These are phyloP conservation scores for Colletotrichum plurivorum DNA, from an alignment of 2,329 filamentous ascomycete species.

Conservation along the genomic window DNA sequence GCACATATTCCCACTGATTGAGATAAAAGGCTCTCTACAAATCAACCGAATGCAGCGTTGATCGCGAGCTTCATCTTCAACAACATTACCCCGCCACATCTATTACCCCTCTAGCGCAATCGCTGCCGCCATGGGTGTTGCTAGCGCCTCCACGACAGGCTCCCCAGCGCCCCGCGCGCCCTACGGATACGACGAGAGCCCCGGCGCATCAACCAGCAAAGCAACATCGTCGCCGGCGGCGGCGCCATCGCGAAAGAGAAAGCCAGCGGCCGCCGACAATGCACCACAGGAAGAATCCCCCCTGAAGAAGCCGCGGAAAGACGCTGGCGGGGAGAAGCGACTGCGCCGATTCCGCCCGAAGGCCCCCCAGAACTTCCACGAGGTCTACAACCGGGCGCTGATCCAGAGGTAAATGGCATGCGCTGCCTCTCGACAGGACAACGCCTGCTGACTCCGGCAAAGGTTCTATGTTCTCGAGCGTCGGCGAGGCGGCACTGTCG, in stretches of 20 bases:
- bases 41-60: no score
- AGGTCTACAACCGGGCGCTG: constrained; percentile 56
- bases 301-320: constrained; percentile 12
- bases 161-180: background rate
- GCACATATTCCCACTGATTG: no score
- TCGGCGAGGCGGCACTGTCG: constrained; percentile 49
- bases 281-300: background rate
- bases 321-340: constrained; percentile 50
- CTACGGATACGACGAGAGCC: background rate
- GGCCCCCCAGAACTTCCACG: constrained; percentile 52
- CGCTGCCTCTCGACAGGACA: constrained; percentile 3
- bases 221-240: background rate
- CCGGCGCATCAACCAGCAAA: background rate
- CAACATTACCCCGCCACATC: background rate
- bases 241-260: constrained; percentile 19
- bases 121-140: background rate
- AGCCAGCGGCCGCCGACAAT: background rate
- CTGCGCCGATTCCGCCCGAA: constrained; percentile 50
- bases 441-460: constrained; percentile 10
- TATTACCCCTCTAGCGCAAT: background rate
- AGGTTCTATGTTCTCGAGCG: constrained; percentile 63
- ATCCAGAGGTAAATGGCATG: constrained; percentile 51
- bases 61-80: background rate
- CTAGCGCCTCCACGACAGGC: background rate
- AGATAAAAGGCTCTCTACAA: no score